These are phyloP conservation scores for Odontarrhena argentea DNA, from an alignment of 345 rosid species.

Conservation along the genomic window DNA sequence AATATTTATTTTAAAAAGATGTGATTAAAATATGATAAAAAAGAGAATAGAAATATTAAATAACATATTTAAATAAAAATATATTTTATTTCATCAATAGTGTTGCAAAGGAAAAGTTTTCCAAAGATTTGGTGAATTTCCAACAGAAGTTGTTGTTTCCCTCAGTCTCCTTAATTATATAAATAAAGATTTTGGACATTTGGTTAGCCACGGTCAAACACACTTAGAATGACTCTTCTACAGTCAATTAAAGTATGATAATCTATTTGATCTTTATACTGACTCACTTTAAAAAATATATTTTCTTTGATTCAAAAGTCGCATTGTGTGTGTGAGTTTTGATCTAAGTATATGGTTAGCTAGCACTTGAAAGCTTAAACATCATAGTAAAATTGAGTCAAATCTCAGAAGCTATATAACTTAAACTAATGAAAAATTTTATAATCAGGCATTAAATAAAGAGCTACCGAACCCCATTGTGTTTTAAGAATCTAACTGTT, in stretches of 20 bases:
- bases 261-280: constrained; percentile 16
- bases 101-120: constrained; percentile 12
- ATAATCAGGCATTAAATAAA: constrained; percentile 1
- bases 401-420: background rate
- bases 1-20: too few relatives aligned
- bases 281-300: background rate
- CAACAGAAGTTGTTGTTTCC: constrained; percentile 9
- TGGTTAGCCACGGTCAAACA: constrained; percentile 36
- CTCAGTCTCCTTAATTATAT: background rate
- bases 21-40: too few relatives aligned
- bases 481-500: background rate
- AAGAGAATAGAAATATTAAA: background rate
- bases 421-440: background rate
- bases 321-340: constrained; percentile 3
- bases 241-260: constrained; percentile 31
- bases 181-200: background rate
- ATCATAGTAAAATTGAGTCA: constrained; percentile 12
- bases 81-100: background rate
- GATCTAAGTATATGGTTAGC: background rate
- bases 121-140: constrained; percentile 36
- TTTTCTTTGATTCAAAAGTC: constrained; percentile 8
- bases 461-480: background rate
- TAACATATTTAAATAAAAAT: background rate
- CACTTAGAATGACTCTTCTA: constrained; percentile 38
- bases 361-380: background rate